Percentiles rank a stretch among this genome's conserved stretches.
Conservation (phyloP, 2,329 filamentous ascomycete genomes). For the Didymellaceae sp. region DNA sequence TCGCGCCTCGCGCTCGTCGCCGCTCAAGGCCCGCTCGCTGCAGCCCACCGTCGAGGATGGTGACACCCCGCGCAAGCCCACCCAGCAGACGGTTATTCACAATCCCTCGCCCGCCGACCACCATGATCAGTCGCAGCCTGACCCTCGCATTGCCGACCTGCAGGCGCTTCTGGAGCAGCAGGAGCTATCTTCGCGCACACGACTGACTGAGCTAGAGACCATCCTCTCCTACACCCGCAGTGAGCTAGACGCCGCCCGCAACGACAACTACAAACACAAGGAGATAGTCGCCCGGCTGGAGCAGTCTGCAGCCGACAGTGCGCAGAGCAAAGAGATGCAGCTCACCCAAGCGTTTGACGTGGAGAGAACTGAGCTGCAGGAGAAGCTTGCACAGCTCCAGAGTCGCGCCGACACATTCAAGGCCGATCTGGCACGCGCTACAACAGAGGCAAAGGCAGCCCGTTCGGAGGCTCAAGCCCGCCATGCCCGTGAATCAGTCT, state of each 20-base stretch:
- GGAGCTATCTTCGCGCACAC: slow-evolving; percentile 34
- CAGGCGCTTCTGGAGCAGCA: slow-evolving; percentile 38
- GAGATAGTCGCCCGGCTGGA: slow-evolving; percentile 29
- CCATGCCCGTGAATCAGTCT: neutral
- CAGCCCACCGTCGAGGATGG: slow-evolving; percentile 48
- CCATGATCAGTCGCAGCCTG: slow-evolving; percentile 21
- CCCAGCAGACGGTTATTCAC: slow-evolving; percentile 45
- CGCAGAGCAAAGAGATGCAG: slow-evolving; percentile 16
- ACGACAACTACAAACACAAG: slow-evolving; percentile 40
- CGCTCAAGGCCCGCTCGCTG: slow-evolving; percentile 40
- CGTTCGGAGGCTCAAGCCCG: slow-evolving; percentile 20
- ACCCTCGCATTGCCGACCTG: slow-evolving; percentile 31
- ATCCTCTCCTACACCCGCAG: slow-evolving; percentile 42
- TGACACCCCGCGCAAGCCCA: slow-evolving; percentile 46
- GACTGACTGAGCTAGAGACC: slow-evolving; percentile 46
- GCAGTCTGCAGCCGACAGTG: slow-evolving; percentile 23
- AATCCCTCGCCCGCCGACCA: slow-evolving; percentile 27
- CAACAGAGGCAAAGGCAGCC: slow-evolving; percentile 33
- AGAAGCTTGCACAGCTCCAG: slow-evolving; percentile 35
- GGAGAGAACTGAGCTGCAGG: slow-evolving; percentile 19
- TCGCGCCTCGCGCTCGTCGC: slow-evolving; percentile 34
- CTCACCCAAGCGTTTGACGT: slow-evolving; percentile 21
- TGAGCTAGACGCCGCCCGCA: slow-evolving; percentile 39
- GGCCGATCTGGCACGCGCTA: slow-evolving; percentile 35
- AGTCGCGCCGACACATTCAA: slow-evolving; percentile 34